Conservation (phyloP, 768 basidiomycete genomes). For the Melanogaster broomeanus region DNA sequence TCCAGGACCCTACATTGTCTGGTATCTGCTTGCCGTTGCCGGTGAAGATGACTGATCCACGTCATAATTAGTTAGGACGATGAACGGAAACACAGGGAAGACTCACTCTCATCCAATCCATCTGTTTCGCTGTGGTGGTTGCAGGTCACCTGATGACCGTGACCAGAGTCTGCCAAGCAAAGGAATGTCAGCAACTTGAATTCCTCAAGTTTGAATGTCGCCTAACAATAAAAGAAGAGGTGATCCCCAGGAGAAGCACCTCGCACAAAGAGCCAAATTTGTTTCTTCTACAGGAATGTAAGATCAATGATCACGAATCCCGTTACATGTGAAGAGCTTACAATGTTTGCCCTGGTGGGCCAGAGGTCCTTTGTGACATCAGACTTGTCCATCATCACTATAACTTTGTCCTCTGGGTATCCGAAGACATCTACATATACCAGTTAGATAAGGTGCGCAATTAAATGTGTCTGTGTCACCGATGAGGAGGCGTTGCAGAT, state of each 20-base stretch:
- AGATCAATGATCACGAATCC: background rate
- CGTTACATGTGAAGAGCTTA: constrained; percentile 22
- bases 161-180: constrained; percentile 47
- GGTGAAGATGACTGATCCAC: constrained; percentile 9
- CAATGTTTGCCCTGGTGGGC: constrained; percentile 49
- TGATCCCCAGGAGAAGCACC: constrained; percentile 48
- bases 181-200: background rate
- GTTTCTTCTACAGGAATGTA: constrained; percentile 34
- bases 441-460: background rate
- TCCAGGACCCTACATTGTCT: constrained; percentile 21
- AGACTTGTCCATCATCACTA: constrained; percentile 42
- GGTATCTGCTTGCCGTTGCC: constrained; percentile 15
- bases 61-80: background rate
- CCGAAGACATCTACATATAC: constrained; percentile 34
- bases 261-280: constrained; percentile 45
- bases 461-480: constrained; percentile 11
- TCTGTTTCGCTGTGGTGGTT: constrained; percentile 49
- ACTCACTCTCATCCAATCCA: constrained; percentile 52
- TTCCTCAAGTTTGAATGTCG: background rate
- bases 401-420: constrained; percentile 42
- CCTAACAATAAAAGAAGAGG: constrained; percentile 60
- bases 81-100: background rate
- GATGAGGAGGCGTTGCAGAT: constrained; percentile 18
- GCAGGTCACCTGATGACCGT: constrained; percentile 47
- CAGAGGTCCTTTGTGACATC: constrained; percentile 27